phyloP scores from a whole-genome alignment of 2,329 filamentous ascomycete species.

The Purpureocillium lavendulum region DNA sequence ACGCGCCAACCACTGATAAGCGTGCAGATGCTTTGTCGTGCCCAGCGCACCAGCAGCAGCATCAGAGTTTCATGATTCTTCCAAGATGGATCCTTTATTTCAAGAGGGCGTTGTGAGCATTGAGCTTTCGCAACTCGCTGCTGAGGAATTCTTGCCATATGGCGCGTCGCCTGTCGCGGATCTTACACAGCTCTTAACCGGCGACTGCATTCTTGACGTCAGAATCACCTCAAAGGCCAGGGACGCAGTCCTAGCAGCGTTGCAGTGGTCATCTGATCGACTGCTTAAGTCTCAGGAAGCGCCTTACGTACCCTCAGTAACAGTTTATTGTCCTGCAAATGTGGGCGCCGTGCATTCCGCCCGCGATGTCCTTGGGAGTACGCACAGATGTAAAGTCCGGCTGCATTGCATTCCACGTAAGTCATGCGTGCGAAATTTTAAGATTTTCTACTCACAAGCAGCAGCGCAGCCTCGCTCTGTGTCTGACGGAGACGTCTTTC shows the following conservation, averaged over 20 bases:
- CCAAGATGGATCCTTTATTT: too few relatives aligned
- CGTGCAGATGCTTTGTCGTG: too few relatives aligned
- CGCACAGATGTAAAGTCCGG: background rate
- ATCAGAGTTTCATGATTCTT: too few relatives aligned
- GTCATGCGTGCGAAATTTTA: too few relatives aligned
- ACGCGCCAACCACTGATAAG: too few relatives aligned
- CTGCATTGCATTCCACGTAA: background rate
- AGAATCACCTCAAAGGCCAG: background rate
- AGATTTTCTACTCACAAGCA: background rate
- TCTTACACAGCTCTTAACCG: background rate
- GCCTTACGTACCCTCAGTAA: background rate
- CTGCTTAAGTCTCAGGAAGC: background rate
- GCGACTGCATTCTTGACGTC: background rate
- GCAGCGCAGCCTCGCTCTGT: background rate
- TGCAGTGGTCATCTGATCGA: background rate
- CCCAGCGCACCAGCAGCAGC: too few relatives aligned
- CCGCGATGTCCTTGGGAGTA: background rate
- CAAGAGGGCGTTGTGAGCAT: too few relatives aligned
- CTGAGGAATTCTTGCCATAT: too few relatives aligned
- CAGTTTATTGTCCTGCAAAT: background rate
- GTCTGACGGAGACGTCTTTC: constrained; percentile 1
- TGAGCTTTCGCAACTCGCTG: too few relatives aligned
- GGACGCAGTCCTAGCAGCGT: background rate
- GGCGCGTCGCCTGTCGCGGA: background rate
- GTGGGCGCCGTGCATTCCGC: background rate